phyloP scores from a whole-genome alignment of 2,329 filamentous ascomycete genomes.

The Thelonectria discophora region DNA sequence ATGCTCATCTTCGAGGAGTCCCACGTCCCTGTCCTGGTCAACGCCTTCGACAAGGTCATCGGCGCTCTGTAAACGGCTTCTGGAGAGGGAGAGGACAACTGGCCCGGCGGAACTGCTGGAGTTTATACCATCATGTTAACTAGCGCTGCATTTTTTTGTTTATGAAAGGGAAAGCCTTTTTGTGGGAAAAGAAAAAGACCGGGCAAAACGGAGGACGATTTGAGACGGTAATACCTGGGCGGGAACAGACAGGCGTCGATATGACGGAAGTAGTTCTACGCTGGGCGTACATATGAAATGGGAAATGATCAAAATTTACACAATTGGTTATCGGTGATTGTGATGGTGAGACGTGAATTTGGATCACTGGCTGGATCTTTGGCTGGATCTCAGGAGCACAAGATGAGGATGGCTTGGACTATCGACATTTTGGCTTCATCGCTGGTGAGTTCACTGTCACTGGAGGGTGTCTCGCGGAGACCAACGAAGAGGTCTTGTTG shows the following conservation, averaged over 20 bases:
- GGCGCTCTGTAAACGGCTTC: conserved; percentile 37
- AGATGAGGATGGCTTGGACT: background rate
- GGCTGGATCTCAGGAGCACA: background rate
- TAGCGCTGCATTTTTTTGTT: conserved; percentile 40
- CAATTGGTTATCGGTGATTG: background rate
- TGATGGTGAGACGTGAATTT: background rate
- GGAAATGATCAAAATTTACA: conserved; percentile 29
- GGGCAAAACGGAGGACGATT: conserved; percentile 23
- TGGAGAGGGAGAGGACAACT: conserved; percentile 13
- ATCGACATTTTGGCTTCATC: no score
- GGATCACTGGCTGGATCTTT: no score
- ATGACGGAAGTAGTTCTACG: conserved; percentile 35
- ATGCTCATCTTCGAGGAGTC: conserved; percentile 84
- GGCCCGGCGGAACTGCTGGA: conserved; percentile 15
- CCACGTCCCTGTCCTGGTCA: conserved; percentile 57
- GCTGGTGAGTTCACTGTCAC: no score
- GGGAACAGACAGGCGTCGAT: conserved; percentile 36
- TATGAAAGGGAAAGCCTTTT: conserved; percentile 24
- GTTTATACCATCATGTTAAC: conserved; percentile 38
- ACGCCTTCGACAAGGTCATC: conserved; percentile 43
- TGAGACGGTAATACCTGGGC: conserved; percentile 34
- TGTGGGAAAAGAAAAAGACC: conserved; percentile 22
- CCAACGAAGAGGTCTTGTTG: no score
- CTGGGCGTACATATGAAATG: conserved; percentile 36
- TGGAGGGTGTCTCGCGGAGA: no score